These are phyloP conservation scores for Coemansia sp. DNA, from an alignment of 192 early-diverging fungal species.

Conservation along the genomic window DNA sequence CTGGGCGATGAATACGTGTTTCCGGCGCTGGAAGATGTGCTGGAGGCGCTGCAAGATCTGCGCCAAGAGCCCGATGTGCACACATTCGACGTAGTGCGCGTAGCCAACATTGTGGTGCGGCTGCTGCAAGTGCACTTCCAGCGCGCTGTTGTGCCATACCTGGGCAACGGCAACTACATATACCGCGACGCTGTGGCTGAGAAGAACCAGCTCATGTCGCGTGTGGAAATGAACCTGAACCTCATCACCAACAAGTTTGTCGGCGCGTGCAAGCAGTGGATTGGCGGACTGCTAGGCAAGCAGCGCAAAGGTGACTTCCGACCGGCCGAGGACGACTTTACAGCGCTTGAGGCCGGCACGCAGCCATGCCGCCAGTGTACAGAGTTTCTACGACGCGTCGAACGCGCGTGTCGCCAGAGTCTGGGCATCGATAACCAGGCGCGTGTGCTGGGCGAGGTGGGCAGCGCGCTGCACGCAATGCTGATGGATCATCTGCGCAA, in stretches of 20 bases:
- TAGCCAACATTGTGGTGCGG: conserved; percentile 28
- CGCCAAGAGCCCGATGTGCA: conserved; percentile 45
- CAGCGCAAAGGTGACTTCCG: conserved; percentile 91
- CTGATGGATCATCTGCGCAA: conserved; percentile 93
- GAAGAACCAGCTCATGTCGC: conserved; percentile 88
- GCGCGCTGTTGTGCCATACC: conserved; percentile 42
- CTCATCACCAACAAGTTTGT: conserved; percentile 59
- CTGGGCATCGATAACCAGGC: conserved; percentile 79
- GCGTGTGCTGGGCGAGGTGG: conserved; percentile 75
- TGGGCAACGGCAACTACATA: conserved; percentile 48
- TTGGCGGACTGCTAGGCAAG: conserved; percentile 64
- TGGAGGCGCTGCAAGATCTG: conserved; percentile 41
- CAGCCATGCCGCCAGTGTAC: conserved; percentile 79
- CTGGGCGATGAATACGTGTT: conserved; percentile 84
- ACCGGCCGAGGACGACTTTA: conserved; percentile 83
- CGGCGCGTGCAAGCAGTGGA: conserved; percentile 67
- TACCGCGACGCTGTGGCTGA: conserved; percentile 83
- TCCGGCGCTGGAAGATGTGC: conserved; percentile 72
- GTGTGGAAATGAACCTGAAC: conserved; percentile 80
- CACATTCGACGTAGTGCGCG: conserved; percentile 29
- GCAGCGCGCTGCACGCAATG: conserved; percentile 75
- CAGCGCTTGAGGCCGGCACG: conserved; percentile 68
- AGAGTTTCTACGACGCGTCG: conserved; percentile 72
- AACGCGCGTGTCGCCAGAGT: conserved; percentile 57
- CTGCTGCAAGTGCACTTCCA: conserved; percentile 48